Conservation (phyloP, 2,329 filamentous ascomycete genomes). For the Penicillium digitatum region DNA sequence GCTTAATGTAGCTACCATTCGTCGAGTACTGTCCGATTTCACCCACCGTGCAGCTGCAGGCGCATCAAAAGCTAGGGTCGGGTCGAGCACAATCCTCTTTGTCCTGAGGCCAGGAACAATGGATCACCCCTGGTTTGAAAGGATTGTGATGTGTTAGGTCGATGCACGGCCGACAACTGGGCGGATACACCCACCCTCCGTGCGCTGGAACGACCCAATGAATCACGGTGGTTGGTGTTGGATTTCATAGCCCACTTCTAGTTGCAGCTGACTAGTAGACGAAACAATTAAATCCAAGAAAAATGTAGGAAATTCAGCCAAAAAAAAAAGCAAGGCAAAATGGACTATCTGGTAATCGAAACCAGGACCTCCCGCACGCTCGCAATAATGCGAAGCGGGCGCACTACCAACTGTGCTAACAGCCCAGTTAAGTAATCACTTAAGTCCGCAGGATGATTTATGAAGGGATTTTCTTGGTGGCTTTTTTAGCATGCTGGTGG, state of each 20-base stretch:
- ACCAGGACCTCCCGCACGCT: conserved; percentile 42
- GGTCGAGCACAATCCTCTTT: not conserved
- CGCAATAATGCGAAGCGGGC: conserved; percentile 35
- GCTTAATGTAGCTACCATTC: not conserved
- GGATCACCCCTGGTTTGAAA: not conserved
- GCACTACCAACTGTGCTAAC: conserved; percentile 10
- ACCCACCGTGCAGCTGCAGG: not conserved
- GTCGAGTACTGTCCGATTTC: not conserved
- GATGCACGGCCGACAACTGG: not conserved
- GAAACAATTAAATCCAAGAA: not conserved
- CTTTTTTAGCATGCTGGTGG: not conserved
- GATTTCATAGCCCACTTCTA: not conserved
- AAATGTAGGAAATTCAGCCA: not conserved
- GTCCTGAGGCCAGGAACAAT: not conserved
- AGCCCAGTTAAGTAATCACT: conserved; percentile 6
- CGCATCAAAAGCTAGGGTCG: not conserved
- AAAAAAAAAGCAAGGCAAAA: conserved; percentile 7
- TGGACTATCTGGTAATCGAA: conserved; percentile 48
- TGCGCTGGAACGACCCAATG: not conserved
- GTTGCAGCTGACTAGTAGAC: not conserved
- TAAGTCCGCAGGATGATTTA: not conserved
- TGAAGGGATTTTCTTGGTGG: not conserved
- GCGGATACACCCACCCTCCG: not conserved
- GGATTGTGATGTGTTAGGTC: conserved; percentile 2
- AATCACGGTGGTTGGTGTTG: not conserved